Evolutionary conservation across 2,329 filamentous ascomycete genomes (phyloP).

Genomic region (Fusarium sp.): DNA sequence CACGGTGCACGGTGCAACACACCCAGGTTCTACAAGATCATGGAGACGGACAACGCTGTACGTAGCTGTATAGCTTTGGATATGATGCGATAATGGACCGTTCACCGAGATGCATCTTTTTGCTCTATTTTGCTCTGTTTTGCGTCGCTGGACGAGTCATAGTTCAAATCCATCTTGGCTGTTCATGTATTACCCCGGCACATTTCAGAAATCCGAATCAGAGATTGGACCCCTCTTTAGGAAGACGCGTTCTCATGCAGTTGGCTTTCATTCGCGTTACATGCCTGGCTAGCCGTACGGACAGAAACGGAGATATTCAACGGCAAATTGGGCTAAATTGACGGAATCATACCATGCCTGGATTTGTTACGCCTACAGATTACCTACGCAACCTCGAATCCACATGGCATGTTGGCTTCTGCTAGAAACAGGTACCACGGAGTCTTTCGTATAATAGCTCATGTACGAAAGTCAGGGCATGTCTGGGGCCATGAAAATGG

Average conservation of each 20-base stretch:
- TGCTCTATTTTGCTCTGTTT: constrained; percentile 22
- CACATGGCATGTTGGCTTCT: constrained; percentile 38
- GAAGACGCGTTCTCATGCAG: constrained; percentile 37
- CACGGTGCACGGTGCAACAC: constrained; percentile 40
- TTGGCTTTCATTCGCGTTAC: constrained; percentile 35
- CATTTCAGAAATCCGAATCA: constrained; percentile 34
- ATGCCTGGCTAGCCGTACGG: constrained; percentile 33
- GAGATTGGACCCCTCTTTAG: constrained; percentile 38
- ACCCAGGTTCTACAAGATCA: constrained; percentile 34
- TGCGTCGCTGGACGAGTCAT: constrained; percentile 17
- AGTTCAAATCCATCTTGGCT: constrained; percentile 31
- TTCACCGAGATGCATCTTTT: constrained; percentile 17
- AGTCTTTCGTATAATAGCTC: constrained; percentile 29
- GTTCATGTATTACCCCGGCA: constrained; percentile 27
- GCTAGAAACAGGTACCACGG: constrained; percentile 26
- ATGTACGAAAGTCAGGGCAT: constrained; percentile 38
- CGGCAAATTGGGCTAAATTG: constrained; percentile 32
- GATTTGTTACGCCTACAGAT: constrained; percentile 28
- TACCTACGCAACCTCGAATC: constrained; percentile 29
- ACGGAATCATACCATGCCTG: constrained; percentile 42
- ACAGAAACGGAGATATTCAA: constrained; percentile 25
- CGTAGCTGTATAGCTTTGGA: constrained; percentile 8
- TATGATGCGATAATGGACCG: constrained; percentile 11
- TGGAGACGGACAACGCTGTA: constrained; percentile 30
- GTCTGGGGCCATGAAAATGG: constrained; percentile 26